Conservation (phyloP, 2,329 filamentous ascomycete genomes). For the Tolypocladium amazonense region DNA sequence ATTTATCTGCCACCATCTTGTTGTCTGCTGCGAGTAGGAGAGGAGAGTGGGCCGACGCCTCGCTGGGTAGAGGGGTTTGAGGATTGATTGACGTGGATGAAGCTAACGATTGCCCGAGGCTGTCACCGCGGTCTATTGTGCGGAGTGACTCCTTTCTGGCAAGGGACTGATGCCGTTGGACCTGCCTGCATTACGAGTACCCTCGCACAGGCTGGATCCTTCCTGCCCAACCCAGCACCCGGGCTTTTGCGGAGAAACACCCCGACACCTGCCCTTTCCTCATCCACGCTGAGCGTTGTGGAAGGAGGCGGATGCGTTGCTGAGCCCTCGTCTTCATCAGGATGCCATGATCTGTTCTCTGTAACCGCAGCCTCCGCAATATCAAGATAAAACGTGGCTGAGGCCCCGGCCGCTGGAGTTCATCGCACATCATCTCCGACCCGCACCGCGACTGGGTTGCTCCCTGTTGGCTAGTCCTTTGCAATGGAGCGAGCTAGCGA, state of each 20-base stretch:
- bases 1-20: not conserved
- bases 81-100: not conserved
- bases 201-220: not conserved
- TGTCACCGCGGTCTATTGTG: not conserved
- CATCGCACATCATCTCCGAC: not conserved
- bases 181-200: not conserved
- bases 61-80: not conserved
- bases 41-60: not conserved
- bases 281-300: not conserved
- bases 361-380: not conserved
- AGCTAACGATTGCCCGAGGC: not conserved
- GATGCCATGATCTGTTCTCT: not conserved
- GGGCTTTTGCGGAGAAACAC: not conserved
- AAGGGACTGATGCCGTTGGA: not conserved
- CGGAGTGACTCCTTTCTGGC: not conserved
- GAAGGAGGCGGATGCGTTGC: not conserved
- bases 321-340: not conserved
- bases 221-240: not conserved
- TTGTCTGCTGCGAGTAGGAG: not conserved
- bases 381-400: not conserved
- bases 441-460: not conserved
- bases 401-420: not conserved
- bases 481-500: not conserved
- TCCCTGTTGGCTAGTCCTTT: not conserved
- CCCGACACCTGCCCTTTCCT: not conserved